Evolutionary conservation across 169 alveolate species (phyloP), one percentile per base, ranked within the genome.

Genomic region (Sarcocystis neurona): DNA sequence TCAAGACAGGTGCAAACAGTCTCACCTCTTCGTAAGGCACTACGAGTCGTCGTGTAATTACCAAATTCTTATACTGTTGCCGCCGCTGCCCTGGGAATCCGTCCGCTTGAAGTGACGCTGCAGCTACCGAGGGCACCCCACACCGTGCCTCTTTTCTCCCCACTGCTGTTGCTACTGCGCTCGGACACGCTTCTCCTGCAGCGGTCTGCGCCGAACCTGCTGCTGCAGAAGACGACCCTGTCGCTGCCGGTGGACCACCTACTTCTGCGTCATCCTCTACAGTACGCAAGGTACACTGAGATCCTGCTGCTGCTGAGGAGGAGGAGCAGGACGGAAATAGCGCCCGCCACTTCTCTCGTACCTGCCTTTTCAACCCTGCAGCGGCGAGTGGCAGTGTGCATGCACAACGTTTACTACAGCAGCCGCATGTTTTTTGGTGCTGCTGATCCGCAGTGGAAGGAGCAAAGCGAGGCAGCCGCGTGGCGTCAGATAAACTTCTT

Each of bases 21-120:
- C 23, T 6, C 30, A 72, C 50, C n/a, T 72, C 82, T 2, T 3
- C 2, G n/a, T 12, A 37, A 2, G 82, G 82, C 82, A 72, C 82
- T 15, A 72, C 60, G 0, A 72, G 41, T 12, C 82, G 82, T 34
- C 82, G 82, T 32, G 82, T 72, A 34, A 72, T 56, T 39, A 72
- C 10, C 58, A 72, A 37, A 39, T 56, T 56, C n/a, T n/a, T 18
- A 44, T 20, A 15, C 41, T 32, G 39, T 15, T 32, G 75, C 20
- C 6, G 70, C 39, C 70, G 39, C 70, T 58, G 10, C 41, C n/a
- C 70, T 23, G 47, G 5, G 18, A 23, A 10, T 23, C 23, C 23
- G 12, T 53, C 66, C 66, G 30, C 66, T 53, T 23, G 66, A 53
- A 23, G 30, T 15, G 66, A 15, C 66, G 23, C 12, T 15, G 66